Evolutionary conservation across 23 red algal genomes (phyloP).

Genomic region (Gracilaria gracilis): DNA sequence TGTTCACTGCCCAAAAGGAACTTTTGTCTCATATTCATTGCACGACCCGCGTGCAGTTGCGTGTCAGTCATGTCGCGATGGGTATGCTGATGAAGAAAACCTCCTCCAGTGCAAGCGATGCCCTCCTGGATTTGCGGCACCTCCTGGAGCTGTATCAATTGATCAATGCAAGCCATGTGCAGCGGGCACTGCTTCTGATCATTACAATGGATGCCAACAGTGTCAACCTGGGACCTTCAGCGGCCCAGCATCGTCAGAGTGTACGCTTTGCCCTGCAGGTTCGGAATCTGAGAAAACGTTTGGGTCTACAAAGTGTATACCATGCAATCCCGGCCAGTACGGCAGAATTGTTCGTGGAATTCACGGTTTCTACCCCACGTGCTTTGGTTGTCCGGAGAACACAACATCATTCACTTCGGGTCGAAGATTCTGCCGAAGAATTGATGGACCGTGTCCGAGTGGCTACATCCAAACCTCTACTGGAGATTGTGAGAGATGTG

Average conservation of each 20-base stretch:
- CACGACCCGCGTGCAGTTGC: no score
- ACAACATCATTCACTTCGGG: not conserved
- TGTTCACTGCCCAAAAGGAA: not conserved
- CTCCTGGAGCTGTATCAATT: constrained; percentile 11
- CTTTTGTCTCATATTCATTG: not conserved
- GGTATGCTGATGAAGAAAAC: constrained; percentile 19
- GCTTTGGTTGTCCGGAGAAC: constrained; percentile 1
- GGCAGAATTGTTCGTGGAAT: not conserved
- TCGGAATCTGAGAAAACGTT: not conserved
- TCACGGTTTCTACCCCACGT: not conserved
- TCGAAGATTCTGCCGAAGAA: constrained; percentile 3
- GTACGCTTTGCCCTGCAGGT: not conserved
- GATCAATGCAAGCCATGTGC: not conserved
- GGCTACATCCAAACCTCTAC: constrained; percentile 13
- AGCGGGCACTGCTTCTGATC: not conserved
- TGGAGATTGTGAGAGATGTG: constrained; percentile 17
- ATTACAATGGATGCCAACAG: not conserved
- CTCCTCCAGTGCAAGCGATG: constrained; percentile 3
- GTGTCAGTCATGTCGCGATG: not conserved
- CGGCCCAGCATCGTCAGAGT: not conserved
- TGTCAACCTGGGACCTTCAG: not conserved
- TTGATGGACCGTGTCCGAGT: constrained; percentile 6
- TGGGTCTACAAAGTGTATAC: not conserved
- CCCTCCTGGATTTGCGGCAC: not conserved
- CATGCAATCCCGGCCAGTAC: constrained; percentile 6